Evolutionary conservation across 2,329 filamentous ascomycete genomes (phyloP).

Genomic region (Samsoniella hepiali): DNA sequence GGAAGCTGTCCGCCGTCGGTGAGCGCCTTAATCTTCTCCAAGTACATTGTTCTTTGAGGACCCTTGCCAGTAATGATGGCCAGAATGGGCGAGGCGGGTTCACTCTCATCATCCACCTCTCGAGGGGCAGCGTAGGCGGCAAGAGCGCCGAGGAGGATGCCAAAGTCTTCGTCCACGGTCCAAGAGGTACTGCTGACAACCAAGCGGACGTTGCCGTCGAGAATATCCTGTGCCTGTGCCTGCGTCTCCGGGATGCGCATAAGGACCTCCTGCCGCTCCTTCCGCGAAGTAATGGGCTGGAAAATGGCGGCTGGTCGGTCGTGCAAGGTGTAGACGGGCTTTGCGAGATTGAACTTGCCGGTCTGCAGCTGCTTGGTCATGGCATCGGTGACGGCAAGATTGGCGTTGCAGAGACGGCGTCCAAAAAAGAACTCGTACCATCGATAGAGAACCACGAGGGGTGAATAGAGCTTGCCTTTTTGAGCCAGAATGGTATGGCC

Average conservation of each 20-base stretch:
- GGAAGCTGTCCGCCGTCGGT: slow-evolving; percentile 60
- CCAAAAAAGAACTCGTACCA: slow-evolving; percentile 75
- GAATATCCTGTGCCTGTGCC: slow-evolving; percentile 55
- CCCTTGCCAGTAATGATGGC: slow-evolving; percentile 95
- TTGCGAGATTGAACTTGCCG: slow-evolving; percentile 61
- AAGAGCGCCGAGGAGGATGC: slow-evolving; percentile 77
- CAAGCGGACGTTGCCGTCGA: slow-evolving; percentile 59
- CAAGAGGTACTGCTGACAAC: slow-evolving; percentile 94
- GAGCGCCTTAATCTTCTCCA: slow-evolving; percentile 61
- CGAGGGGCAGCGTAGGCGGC: slow-evolving; percentile 62
- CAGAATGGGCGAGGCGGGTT: slow-evolving; percentile 61
- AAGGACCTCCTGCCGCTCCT: slow-evolving; percentile 59
- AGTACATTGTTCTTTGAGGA: slow-evolving; percentile 74
- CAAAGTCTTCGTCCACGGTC: slow-evolving; percentile 96
- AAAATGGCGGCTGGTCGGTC: slow-evolving; percentile 85
- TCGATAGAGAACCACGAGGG: slow-evolving; percentile 72
- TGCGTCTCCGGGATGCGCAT: slow-evolving; percentile 61
- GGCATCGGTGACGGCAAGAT: slow-evolving; percentile 85
- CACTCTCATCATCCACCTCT: slow-evolving; percentile 37
- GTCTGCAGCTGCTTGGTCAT: slow-evolving; percentile 72
- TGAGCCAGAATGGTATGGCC: slow-evolving; percentile 86
- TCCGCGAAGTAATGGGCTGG: slow-evolving; percentile 56
- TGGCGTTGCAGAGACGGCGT: slow-evolving; percentile 61
- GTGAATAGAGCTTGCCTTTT: slow-evolving; percentile 56
- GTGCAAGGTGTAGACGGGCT: slow-evolving; percentile 70